Conservation (phyloP, 495 filamentous ascomycete species). For the Parathielavia hyrcaniae region DNA sequence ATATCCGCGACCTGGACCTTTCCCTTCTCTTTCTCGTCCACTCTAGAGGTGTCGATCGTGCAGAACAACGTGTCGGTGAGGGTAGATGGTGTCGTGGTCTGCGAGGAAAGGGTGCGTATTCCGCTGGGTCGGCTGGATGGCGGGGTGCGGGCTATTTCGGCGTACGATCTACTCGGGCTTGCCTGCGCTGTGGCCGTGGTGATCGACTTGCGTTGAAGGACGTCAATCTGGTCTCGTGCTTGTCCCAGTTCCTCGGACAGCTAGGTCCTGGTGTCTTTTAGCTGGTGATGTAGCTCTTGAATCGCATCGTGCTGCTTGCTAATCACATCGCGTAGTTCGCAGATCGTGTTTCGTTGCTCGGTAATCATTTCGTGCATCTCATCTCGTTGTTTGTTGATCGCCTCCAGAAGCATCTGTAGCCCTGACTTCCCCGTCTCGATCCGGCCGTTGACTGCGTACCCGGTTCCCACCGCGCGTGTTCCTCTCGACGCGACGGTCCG, state of each 20-base stretch:
- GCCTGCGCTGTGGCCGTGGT: neutral
- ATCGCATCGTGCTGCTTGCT: no score
- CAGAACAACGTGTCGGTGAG: slow-evolving; percentile 5
- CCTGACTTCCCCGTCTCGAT: neutral
- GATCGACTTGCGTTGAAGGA: slow-evolving; percentile 4
- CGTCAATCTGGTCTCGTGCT: slow-evolving; percentile 9
- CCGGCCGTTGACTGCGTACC: neutral
- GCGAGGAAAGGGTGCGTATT: slow-evolving; percentile 4
- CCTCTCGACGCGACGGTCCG: neutral
- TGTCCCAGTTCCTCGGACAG: slow-evolving; percentile 6
- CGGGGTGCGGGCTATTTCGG: slow-evolving; percentile 1
- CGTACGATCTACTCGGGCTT: slow-evolving; percentile 9
- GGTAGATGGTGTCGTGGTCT: neutral
- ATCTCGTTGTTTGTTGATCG: neutral
- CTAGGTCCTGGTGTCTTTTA: no score
- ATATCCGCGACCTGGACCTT: neutral
- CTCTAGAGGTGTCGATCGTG: slow-evolving; percentile 3
- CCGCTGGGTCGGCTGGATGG: slow-evolving; percentile 6
- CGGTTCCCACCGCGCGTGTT: neutral
- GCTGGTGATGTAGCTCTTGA: no score
- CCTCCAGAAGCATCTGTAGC: neutral
- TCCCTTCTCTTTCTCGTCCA: neutral
- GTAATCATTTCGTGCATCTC: no score
- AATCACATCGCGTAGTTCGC: no score
- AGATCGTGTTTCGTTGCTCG: no score